A percentile compares a stretch with the other conserved stretches of the same genome.
These are phyloP conservation scores for Penicillium oxalicum DNA, from an alignment of 2,329 filamentous ascomycete species.

Conservation along the genomic window DNA sequence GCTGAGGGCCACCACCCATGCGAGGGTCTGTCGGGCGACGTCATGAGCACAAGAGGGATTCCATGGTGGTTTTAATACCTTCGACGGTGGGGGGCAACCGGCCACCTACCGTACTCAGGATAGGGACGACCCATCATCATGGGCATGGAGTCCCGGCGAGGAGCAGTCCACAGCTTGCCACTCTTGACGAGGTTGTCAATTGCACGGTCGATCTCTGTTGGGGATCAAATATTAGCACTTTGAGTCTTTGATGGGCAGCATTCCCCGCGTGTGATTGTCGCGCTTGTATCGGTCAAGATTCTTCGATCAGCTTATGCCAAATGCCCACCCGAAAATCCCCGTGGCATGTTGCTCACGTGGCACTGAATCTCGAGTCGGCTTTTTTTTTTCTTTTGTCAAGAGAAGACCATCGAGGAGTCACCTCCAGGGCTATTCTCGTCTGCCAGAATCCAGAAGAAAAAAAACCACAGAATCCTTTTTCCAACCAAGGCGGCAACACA, in stretches of 20 bases:
- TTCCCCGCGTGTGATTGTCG: background rate
- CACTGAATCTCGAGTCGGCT: background rate
- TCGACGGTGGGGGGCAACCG: constrained; percentile 11
- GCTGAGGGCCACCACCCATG: constrained; percentile 58
- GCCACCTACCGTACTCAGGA: constrained; percentile 55
- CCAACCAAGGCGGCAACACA: background rate
- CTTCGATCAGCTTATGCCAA: background rate
- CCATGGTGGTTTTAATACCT: background rate
- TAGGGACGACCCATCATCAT: constrained; percentile 55
- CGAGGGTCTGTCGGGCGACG: constrained; percentile 58
- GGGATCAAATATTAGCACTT: constrained; percentile 22
- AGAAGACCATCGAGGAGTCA: no score
- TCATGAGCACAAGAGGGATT: constrained; percentile 7
- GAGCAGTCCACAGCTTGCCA: constrained; percentile 74
- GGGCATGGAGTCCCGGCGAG: constrained; percentile 75
- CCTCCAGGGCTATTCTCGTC: no score
- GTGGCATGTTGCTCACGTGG: background rate
- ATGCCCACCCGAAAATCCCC: background rate
- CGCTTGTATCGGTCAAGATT: no score
- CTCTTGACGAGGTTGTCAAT: constrained; percentile 95
- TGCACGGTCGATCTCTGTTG: constrained; percentile 85
- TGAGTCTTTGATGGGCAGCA: background rate
- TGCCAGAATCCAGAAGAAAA: no score
- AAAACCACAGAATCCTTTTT: background rate
- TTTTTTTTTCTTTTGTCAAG: no score